Evolutionary conservation across 2,329 filamentous ascomycete genomes (phyloP), one percentile per base, ranked within the genome.

Genomic region (Stemphylium lycopersici): DNA sequence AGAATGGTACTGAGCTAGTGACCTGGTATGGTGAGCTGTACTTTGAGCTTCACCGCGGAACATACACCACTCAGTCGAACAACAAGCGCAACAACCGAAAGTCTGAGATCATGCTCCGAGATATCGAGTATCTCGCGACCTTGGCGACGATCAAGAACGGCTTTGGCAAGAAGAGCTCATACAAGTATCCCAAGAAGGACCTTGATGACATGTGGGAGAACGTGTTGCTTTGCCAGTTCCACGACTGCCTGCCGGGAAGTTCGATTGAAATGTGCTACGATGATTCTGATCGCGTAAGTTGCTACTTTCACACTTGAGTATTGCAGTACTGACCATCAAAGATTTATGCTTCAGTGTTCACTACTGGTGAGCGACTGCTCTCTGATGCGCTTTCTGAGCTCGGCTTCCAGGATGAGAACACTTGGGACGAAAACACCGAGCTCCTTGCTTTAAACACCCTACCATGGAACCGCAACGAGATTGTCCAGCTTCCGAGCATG

Each of bases 21-120:
- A 98, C 95, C 1, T 99, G 95, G 95, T 96, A 96, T 72, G 95
- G 95, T 37, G 95, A 99, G 78, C 83, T 99, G 7, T 99, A 99
- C 78, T 96, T 99, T 74, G 95, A 99, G 77, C 84, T 99, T 43
- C 95, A 99, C 74, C 90, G 95, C 56, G 95, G 95, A 48, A 98
- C 93, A 11, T 98, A 98, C 77, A 99, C 95, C 3, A 97, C 93
- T 0, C 93, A 98, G 75, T 90, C 93, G 55, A 96, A 97, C 78
- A 99, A 96, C 81, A 99, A 99, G 80, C 86, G 87, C 65, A 93
- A 96, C 80, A 99, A 98, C 73, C 86, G 95, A 49, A 89, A 88
- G 71, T 84, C 91, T 0, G 95, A 99, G 76, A 86, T 90, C 48
- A 76, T 96, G 77, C 82, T 99, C 48, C 89, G 92, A 41, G 91